Base-by-base conservation (phyloP, 108 stramenopile genomes). In the Discostella pseudostelligera region DNA sequence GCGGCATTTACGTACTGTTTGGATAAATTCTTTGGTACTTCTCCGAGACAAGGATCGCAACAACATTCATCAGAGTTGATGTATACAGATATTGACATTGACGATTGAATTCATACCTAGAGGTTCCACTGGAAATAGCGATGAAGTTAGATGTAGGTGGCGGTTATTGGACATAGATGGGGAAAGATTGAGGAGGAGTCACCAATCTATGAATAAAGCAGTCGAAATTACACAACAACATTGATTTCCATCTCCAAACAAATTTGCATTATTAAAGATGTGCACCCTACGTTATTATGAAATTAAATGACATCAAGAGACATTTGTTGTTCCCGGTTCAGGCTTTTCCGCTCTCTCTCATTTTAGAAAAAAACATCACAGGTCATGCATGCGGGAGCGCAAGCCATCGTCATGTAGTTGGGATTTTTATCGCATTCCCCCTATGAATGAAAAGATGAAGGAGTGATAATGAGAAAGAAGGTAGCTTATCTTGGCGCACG, bases 1-100 rank as follows among this genome's bases (percentile, higher is more conserved):
- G 92, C 87, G 19, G 84, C 78, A 14, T 74, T 89, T 36, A 84
- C 83, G 8, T 89, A 85, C 59, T 46, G 78, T 59, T 43, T 84
- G 26, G 77, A 81, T 39, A 69, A 69, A 58, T 58, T 78, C 59
- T 78, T 78, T 47, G 5, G 11, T 10, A 22, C 26, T 17, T 47
- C 46, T 17, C 16, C 20, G 10, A 14, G 9, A 25, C 25, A 44
- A 16, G 44, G 28, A 29, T 21, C 16, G 35, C 69, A 58, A 24
- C 56, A 56, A 12, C 40, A 54, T 6, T 39, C 49, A 22, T 39
- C 73, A 8, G 62, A 64, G 28, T 69, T 76, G 51, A 47, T 60
- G 69, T 77, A 65, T 36, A 61, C 44, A 14, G 76, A 77, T 56
- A 19, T 77, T 2, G 68, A 68, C 12, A 7, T 77, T 39, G 69